Conservation (phyloP, 2,329 filamentous ascomycete genomes). For the Colletotrichum cuscutae region DNA sequence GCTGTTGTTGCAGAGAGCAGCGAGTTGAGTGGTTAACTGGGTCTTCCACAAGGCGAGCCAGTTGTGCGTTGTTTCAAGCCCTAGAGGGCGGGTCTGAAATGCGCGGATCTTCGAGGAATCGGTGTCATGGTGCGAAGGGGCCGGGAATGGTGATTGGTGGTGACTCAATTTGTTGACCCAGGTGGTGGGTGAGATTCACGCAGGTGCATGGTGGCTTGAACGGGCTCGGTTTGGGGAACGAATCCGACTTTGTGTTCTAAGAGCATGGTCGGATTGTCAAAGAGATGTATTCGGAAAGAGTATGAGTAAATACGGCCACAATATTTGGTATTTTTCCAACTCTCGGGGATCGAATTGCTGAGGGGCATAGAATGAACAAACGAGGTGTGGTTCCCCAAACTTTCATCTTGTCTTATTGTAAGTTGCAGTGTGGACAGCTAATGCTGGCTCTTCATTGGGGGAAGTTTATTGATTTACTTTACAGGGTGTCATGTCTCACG, state of each 20-base stretch:
- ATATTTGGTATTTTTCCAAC: too few relatives aligned
- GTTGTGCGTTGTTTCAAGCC: not conserved
- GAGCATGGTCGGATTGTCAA: too few relatives aligned
- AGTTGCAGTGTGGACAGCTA: too few relatives aligned
- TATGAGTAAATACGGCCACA: too few relatives aligned
- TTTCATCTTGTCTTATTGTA: not conserved
- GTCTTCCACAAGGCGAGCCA: rapidly evolving
- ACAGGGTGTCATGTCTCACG: too few relatives aligned
- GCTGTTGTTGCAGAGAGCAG: rapidly evolving
- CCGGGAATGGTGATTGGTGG: not conserved
- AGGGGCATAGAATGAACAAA: not conserved
- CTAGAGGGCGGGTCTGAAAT: not conserved
- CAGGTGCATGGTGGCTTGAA: not conserved
- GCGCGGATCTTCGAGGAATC: not conserved
- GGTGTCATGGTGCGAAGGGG: not conserved
- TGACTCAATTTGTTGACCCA: not conserved
- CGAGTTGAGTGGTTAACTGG: not conserved
- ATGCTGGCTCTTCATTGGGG: too few relatives aligned
- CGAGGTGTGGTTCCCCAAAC: too few relatives aligned
- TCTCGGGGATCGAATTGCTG: too few relatives aligned
- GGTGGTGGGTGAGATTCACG: not conserved
- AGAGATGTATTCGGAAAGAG: too few relatives aligned
- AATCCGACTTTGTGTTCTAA: too few relatives aligned
- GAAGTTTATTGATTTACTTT: too few relatives aligned
- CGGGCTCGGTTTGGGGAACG: not conserved